Base-by-base conservation (phyloP, 352 stramenopile genomes). In the Phytophthora boehmeriae region DNA sequence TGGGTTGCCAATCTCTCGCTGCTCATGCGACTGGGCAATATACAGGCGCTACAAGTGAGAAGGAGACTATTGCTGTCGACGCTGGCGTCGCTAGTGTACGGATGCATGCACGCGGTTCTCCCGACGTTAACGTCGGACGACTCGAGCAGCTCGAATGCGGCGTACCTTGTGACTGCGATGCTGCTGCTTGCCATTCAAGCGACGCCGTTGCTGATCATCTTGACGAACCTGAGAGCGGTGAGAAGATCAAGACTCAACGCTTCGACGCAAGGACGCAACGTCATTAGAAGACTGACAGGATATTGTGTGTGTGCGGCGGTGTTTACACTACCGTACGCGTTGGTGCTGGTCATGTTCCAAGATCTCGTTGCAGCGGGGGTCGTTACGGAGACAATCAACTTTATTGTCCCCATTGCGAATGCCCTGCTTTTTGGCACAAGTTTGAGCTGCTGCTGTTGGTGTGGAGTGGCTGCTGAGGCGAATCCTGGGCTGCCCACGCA, bases 1-100 rank as follows among this genome's bases (percentile, higher is more conserved):
- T 91, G 82, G 82, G 74, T 89, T 61, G 56, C 76, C 34, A 89
- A 76, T 47, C 70, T 91, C 27, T 91, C 82, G 69, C 58, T 89
- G 67, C 73, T 89, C 59, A 80, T 91, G 73, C 76, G 82, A 39
- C 54, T 87, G 19, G 78, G 79, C 39, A 80, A 72, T 25, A 49
- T 87, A 38, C 77, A 91, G 41, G 63, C 71, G 25, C 73, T 89
- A 13, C 76, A 88, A 48, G 59, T 78, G 34, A 70, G 69, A 2
- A 71, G 70, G 20, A 89, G 69, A 46, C 67, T 88, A 41, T 20
- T 76, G 22, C 41, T 89, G 25, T 89, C 82, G 25, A 60, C 80
- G 27, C 47, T 82, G 34, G 53, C 76, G 8, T 74, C 79, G 19
- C 34, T 72, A 16, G 64, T 80, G 54, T 91, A 89, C 53, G 82